Percentiles rank a stretch among this genome's conserved stretches.
Conservation (phyloP, 306 rosid species). For the Biancaea sappan region DNA sequence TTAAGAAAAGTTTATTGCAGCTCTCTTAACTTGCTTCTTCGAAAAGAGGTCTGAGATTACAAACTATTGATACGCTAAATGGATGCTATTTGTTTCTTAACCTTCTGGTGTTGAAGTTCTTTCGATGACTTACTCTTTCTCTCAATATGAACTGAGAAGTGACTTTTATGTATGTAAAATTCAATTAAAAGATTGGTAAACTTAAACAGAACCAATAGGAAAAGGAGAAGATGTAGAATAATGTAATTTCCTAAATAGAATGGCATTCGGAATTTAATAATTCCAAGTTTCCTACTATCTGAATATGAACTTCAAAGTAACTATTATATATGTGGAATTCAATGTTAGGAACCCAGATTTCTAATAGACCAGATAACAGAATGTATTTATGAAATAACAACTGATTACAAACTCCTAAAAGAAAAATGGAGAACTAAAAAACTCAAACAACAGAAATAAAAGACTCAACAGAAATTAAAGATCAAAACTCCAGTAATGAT, state of each 20-base stretch:
- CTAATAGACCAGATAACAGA: too few species aligned
- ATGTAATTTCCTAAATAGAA: not conserved
- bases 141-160: slow-evolving; percentile 22
- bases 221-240: not conserved
- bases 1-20: slow-evolving; percentile 83
- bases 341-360: too few species aligned
- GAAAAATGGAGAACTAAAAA: too few species aligned
- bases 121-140: slow-evolving; percentile 18
- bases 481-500: too few species aligned
- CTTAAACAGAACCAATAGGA: slow-evolving; percentile 3
- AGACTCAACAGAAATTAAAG: too few species aligned
- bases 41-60: slow-evolving; percentile 77
- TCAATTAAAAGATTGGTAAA: not conserved
- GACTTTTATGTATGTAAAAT: slow-evolving; percentile 15
- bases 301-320: not conserved
- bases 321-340: too few species aligned
- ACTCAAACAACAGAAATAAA: too few species aligned
- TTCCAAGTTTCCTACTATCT: not conserved
- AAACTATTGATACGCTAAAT: slow-evolving; percentile 27
- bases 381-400: too few species aligned
- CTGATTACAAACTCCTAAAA: too few species aligned
- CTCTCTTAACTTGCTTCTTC: slow-evolving; percentile 94
- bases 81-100: slow-evolving; percentile 28
- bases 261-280: slow-evolving; percentile 4
- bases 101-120: slow-evolving; percentile 27